These are phyloP conservation scores for Santalum album DNA, from an alignment of 164 flowering plant species.

Conservation along the genomic window DNA sequence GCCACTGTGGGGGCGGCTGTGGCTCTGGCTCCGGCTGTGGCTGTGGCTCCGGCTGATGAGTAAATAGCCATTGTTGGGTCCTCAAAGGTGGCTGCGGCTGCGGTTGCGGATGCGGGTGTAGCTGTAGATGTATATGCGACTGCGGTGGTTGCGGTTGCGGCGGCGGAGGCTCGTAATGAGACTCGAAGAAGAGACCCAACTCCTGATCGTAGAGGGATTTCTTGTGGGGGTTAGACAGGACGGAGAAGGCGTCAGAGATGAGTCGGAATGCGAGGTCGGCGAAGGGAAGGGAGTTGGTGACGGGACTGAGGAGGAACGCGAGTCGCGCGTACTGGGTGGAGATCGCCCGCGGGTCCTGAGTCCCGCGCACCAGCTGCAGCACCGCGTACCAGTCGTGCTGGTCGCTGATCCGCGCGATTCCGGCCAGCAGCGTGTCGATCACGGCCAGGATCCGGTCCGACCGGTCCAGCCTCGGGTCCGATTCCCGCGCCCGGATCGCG, in stretches of 20 bases:
- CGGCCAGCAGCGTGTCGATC: slow-evolving; percentile 43
- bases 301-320: slow-evolving; percentile 40
- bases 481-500: slow-evolving; percentile 41
- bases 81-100: slow-evolving; percentile 10
- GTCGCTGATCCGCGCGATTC: slow-evolving; percentile 20
- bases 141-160: not conserved
- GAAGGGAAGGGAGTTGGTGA: slow-evolving; percentile 29
- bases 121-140: not conserved
- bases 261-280: slow-evolving; percentile 46
- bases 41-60: no score
- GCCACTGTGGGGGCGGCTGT: not conserved
- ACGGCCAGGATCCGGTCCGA: slow-evolving; percentile 41
- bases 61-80: no score
- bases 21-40: slow-evolving; percentile 4
- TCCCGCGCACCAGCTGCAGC: slow-evolving; percentile 28
- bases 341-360: slow-evolving; percentile 28
- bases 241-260: slow-evolving; percentile 47
- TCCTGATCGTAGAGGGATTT: slow-evolving; percentile 41
- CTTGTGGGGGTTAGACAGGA: slow-evolving; percentile 41
- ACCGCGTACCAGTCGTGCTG: slow-evolving; percentile 42
- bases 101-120: no score
- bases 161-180: slow-evolving; percentile 7
- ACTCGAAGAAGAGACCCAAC: slow-evolving; percentile 14
- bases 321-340: slow-evolving; percentile 47
- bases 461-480: slow-evolving; percentile 24